Base-by-base conservation (phyloP, 176 grass and related monocot species). In the Oryza punctata region DNA sequence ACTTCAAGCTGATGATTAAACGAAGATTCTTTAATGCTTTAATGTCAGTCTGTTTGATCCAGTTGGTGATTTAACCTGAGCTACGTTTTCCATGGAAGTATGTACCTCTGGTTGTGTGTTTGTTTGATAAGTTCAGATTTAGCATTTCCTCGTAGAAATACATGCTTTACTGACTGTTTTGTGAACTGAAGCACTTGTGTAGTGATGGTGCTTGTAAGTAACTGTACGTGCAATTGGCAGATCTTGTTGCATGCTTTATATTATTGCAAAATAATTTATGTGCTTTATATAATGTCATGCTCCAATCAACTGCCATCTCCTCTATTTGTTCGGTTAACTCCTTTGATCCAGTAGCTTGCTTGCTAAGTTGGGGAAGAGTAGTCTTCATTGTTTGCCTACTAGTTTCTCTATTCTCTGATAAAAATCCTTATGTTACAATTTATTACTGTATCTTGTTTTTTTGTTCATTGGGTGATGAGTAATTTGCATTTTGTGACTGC, bases 51-150 rank as follows among this genome's bases (percentile, higher is more conserved):
- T 1, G 60, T 74, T 23, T 71, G 23, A 57, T 73, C 24, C n/a
- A 67, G 12, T 45, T 41, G 7, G 37, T 7, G 69, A 49, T 78
- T n/a, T 76, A 77, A 89, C 32, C 30, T 76, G 21, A 10, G 35
- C 33, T 26, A 19, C 1, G 52, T 72, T 63, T 84, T 41, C 16
- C 33, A 54, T 77, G 30, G 10, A 33, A 69, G 77, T 85, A 63
- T 16, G 43, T 54, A 52, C 52, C 71, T 52, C 52, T 65, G 10
- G 12, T 60, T 61, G 32, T 83, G 6, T 13, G 44, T 83, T 40
- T 78, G 5, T 52, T 66, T 12, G 15, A 37, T 15, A 73, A 76
- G 3, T 82, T 87, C 18, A 49, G 40, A 84, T 11, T 11, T 74
- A 47, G 24, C 41, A 49, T 74, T 67, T 37, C 69, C 52, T 57